Evolutionary conservation across 345 rosid genomes (phyloP).

Genomic region (Adansonia digitata): DNA sequence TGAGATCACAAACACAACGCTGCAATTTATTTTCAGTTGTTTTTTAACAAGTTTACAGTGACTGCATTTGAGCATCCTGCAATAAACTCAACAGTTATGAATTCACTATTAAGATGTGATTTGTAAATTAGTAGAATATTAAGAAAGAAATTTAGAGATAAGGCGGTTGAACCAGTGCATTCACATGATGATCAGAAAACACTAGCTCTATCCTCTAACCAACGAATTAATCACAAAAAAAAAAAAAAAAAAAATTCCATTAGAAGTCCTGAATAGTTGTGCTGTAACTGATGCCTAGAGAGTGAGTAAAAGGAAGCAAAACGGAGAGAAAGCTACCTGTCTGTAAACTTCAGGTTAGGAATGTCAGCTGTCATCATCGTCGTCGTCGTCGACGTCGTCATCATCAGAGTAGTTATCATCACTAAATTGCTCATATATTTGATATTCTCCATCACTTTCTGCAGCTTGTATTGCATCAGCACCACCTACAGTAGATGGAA

Average conservation of each 20-base stretch:
- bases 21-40: neutral
- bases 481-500: slow-evolving; percentile 44
- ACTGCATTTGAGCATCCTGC: neutral
- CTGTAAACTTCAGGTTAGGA: neutral
- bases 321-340: neutral
- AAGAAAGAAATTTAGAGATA: neutral
- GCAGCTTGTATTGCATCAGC: slow-evolving; percentile 37
- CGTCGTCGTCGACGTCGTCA: neutral
- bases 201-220: neutral
- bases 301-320: neutral
- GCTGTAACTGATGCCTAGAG: neutral
- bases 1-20: neutral
- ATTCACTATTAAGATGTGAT: neutral
- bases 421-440: slow-evolving; percentile 77
- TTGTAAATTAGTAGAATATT: neutral
- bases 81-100: neutral
- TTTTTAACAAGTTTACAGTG: neutral
- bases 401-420: slow-evolving; percentile 45
- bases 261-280: neutral
- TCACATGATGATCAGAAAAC: neutral
- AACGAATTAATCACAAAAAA: neutral
- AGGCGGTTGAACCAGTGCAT: neutral
- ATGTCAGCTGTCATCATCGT: slow-evolving; percentile 6
- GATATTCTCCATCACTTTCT: slow-evolving; percentile 71
- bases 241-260: neutral